Base-by-base conservation (phyloP, 1,139 yeast genomes). In the Yamadazyma siamensis region DNA sequence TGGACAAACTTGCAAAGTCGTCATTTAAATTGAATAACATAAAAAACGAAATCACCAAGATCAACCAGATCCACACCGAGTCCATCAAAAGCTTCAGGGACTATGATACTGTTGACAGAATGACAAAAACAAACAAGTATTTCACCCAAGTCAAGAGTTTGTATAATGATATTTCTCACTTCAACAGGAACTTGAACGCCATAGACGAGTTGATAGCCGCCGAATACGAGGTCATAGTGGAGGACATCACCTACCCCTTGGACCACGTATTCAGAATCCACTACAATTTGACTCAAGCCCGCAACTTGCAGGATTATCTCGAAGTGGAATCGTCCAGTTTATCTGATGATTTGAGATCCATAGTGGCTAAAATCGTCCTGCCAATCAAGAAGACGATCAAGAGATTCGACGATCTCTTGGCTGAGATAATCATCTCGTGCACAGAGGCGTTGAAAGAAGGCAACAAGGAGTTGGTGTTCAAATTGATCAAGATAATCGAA, bases 231-330 rank as follows among this genome's bases (percentile, higher is more conserved):
- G 61, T 65, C 4, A 51, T 67, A 21, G 71, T 64, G 33, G 58
- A 69, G 5, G 71, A 71, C 40, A 65, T 81, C 28, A 71, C 71
- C 15, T 71, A 77, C 27, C 72, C 79, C 0, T 66, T 86, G 50
- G 75, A 78, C 6, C 71, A 76, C 41, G 54, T 91, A 22, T 61
- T 87, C 31, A 54, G 66, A 20, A 76, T 85, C 13, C 97, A 91
- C 54, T 83, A 69, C 51, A 65, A 73, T 37, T 64, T 89, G 38
- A 80, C 80, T 25, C 75, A 73, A 48, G 74, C 86, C 10, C 68
- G 95, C 30, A 91, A 88, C 52, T 78, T 89, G 42, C 77, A 72
- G 40, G 97, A 91, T 43, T 85, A 80, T 49, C 71, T 91, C 31
- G 64, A 66, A 35, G 62, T 63, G 28, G 71, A 80, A 46, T 71